Conservation (phyloP, 306 rosid species). For the Cicer bijugum region DNA sequence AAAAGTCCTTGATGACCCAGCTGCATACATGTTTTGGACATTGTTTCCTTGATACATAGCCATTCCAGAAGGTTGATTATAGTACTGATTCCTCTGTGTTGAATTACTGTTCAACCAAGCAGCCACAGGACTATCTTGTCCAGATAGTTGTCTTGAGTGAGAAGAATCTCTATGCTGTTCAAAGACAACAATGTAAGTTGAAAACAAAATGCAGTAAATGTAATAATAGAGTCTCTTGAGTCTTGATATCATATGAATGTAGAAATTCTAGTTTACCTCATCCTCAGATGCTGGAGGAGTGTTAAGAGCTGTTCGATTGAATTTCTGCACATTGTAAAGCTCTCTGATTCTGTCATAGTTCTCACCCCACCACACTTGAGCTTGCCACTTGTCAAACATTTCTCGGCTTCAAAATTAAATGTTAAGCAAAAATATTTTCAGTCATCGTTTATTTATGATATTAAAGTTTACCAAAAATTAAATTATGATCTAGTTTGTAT, state of each 20-base stretch:
- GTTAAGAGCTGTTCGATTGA: constrained; percentile 73
- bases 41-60: constrained; percentile 40
- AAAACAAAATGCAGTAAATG: background rate
- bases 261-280: constrained; percentile 58
- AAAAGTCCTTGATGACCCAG: constrained; percentile 56
- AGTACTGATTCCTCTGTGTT: constrained; percentile 49
- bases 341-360: constrained; percentile 89
- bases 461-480: constrained; percentile 8
- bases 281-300: constrained; percentile 82
- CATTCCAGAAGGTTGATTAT: background rate
- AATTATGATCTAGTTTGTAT: constrained; percentile 16
- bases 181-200: background rate
- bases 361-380: constrained; percentile 98
- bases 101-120: constrained; percentile 51
- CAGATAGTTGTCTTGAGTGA: constrained; percentile 59
- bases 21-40: constrained; percentile 29
- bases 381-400: constrained; percentile 86
- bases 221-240: background rate
- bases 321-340: constrained; percentile 85
- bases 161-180: constrained; percentile 64
- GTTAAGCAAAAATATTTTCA: constrained; percentile 42
- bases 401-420: constrained; percentile 76
- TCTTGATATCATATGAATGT: constrained; percentile 1
- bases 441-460: background rate
- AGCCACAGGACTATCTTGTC: constrained; percentile 64